Conservation (phyloP, 169 alveolate genomes). For the Cryptosporidium sp. region DNA sequence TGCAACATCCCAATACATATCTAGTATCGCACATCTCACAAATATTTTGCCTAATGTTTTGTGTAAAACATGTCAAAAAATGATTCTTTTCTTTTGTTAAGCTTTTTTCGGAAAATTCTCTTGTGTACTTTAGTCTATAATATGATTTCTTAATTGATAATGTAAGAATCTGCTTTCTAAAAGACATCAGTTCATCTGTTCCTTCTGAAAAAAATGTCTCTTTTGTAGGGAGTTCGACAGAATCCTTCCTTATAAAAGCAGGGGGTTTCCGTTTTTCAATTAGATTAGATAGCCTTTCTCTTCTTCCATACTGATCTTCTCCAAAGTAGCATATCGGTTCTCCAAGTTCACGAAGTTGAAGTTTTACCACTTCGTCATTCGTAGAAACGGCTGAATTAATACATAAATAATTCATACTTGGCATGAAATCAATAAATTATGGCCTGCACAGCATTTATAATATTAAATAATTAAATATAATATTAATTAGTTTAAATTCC, state of each 20-base stretch:
- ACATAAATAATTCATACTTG: background rate
- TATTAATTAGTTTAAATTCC: background rate
- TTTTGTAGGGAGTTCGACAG: background rate
- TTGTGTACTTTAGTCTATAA: conserved; percentile 27
- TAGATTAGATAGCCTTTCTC: conserved; percentile 38
- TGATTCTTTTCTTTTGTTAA: background rate
- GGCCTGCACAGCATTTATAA: background rate
- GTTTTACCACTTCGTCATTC: conserved; percentile 47
- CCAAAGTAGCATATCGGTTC: conserved; percentile 71
- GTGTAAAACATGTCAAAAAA: background rate
- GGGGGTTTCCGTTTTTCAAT: background rate
- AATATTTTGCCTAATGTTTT: background rate
- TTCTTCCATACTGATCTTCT: conserved; percentile 46
- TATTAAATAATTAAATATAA: background rate
- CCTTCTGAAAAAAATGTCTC: conserved; percentile 62
- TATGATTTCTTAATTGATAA: conserved; percentile 39
- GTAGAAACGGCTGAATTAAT: conserved; percentile 37
- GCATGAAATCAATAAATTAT: background rate
- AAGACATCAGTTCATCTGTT: background rate
- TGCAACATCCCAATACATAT: conserved; percentile 28
- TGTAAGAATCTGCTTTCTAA: conserved; percentile 28
- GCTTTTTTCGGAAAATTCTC: background rate
- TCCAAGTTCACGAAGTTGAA: conserved; percentile 60
- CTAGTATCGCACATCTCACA: conserved; percentile 66
- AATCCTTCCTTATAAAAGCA: background rate